phyloP scores from a whole-genome alignment of 352 stramenopile species.

The Pythium oligandrum region DNA sequence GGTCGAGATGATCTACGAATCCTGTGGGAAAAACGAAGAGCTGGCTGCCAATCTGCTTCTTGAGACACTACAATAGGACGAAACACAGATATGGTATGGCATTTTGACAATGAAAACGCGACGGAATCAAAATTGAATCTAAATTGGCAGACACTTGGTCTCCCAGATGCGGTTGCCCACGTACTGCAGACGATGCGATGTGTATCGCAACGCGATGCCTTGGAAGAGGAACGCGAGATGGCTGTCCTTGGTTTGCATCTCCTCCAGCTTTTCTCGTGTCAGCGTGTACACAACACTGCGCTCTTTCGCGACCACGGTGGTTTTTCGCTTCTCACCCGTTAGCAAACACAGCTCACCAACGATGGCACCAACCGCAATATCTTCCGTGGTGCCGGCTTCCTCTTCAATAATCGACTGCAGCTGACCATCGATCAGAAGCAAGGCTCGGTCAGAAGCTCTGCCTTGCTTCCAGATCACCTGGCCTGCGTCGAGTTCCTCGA shows the following conservation, averaged over 20 bases:
- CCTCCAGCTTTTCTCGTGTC: conserved; percentile 41
- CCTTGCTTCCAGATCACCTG: conserved; percentile 70
- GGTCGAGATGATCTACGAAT: conserved; percentile 52
- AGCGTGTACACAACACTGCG: conserved; percentile 70
- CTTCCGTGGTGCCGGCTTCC: conserved; percentile 72
- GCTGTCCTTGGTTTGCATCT: conserved; percentile 63
- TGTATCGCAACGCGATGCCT: conserved; percentile 67
- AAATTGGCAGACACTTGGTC: conserved; percentile 78
- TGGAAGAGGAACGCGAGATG: conserved; percentile 73
- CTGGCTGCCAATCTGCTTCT: conserved; percentile 48
- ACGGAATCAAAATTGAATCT: conserved; percentile 2
- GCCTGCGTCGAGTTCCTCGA: conserved; percentile 54
- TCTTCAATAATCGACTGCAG: conserved; percentile 73
- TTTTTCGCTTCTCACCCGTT: conserved; percentile 78
- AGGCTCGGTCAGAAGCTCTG: conserved; percentile 37
- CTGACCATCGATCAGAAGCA: conserved; percentile 59
- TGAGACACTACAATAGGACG: conserved; percentile 35
- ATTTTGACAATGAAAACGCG: conserved; percentile 2
- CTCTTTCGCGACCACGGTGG: conserved; percentile 53
- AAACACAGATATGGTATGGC: not conserved
- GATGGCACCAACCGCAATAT: conserved; percentile 63
- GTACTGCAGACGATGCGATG: conserved; percentile 71
- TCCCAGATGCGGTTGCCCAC: conserved; percentile 84
- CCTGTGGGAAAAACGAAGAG: conserved; percentile 50
- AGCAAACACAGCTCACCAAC: conserved; percentile 76